phyloP scores from a whole-genome alignment of 1,284 basidiomycete genomes.

The Psilocybe mexicana region DNA sequence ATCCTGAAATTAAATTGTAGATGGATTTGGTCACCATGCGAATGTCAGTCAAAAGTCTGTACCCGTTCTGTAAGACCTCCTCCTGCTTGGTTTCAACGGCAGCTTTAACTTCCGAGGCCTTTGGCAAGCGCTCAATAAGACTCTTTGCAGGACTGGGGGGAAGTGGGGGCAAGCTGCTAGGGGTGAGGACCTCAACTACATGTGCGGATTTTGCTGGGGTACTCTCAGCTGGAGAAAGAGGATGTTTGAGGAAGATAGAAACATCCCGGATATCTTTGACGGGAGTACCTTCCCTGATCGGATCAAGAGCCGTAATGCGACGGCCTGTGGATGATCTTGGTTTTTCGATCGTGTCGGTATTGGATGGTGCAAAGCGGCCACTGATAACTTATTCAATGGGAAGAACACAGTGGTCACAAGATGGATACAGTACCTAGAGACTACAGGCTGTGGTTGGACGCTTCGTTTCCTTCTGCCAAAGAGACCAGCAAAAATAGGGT shows the following conservation, averaged over 20 bases:
- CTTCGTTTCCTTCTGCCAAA: constrained; percentile 44
- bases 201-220: constrained; percentile 27
- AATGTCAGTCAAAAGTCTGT: constrained; percentile 40
- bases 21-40: constrained; percentile 38
- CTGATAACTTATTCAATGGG: constrained; percentile 1
- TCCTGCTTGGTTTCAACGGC: constrained; percentile 38
- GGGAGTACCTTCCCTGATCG: constrained; percentile 47
- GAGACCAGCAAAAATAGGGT: constrained; percentile 56
- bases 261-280: constrained; percentile 46
- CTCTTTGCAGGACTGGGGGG: constrained; percentile 37
- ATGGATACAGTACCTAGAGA: constrained; percentile 16
- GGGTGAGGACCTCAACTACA: constrained; percentile 27
- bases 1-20: constrained; percentile 13
- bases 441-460: constrained; percentile 37
- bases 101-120: constrained; percentile 30
- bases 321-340: constrained; percentile 30
- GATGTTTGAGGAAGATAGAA: constrained; percentile 51
- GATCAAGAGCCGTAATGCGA: constrained; percentile 35
- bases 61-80: constrained; percentile 34
- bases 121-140: constrained; percentile 34
- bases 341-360: constrained; percentile 18
- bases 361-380: constrained; percentile 26
- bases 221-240: constrained; percentile 27
- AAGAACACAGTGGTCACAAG: neutral
- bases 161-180: constrained; percentile 38